Evolutionary conservation across 306 rosid genomes (phyloP).

Genomic region (Vicia villosa): DNA sequence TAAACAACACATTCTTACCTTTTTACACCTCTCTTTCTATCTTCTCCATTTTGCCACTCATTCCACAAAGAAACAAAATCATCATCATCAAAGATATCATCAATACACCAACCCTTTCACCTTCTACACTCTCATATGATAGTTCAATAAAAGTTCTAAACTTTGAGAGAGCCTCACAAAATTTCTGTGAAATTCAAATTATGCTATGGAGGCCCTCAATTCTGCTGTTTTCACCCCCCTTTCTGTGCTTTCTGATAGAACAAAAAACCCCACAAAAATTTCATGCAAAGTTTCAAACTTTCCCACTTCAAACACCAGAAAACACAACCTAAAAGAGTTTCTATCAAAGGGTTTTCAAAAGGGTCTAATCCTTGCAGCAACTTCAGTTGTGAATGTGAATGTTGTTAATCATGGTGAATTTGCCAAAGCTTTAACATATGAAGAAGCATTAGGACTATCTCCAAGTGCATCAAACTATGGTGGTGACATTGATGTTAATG

Average conservation of each 20-base stretch:
- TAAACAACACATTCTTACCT: conserved; percentile 22
- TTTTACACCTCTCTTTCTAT: not conserved
- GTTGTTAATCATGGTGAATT: conserved; percentile 43
- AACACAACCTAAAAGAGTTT: conserved; percentile 35
- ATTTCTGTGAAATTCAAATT: conserved; percentile 34
- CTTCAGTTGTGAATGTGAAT: conserved; percentile 51
- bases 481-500: conserved; percentile 58
- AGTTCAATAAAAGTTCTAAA: not conserved
- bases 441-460: conserved; percentile 65
- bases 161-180: conserved; percentile 35
- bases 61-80: conserved; percentile 26
- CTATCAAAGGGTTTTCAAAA: conserved; percentile 48
- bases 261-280: conserved; percentile 59
- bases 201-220: conserved; percentile 99
- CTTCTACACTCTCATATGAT: conserved; percentile 24
- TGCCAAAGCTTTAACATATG: conserved; percentile 78
- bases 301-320: conserved; percentile 35
- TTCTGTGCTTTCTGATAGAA: conserved; percentile 69
- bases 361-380: conserved; percentile 57
- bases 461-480: conserved; percentile 27
- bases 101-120: conserved; percentile 10
- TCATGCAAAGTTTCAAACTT: conserved; percentile 52
- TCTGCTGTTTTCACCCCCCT: conserved; percentile 76
- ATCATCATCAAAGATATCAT: conserved; percentile 6
- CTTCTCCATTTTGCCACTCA: conserved; percentile 35